phyloP scores from a whole-genome alignment of 169 alveolate species.

The Plasmodium reichenowi region DNA sequence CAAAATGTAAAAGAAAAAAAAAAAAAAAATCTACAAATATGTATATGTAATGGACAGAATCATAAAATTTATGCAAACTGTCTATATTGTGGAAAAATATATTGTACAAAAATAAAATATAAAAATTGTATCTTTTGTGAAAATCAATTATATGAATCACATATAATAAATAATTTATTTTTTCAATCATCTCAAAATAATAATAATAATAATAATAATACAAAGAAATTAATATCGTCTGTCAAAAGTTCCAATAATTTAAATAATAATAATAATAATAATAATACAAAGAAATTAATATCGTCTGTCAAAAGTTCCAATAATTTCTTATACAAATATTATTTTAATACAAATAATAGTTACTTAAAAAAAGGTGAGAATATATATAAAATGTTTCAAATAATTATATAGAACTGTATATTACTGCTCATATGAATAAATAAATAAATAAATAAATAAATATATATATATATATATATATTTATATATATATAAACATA shows the following conservation, averaged over 20 bases:
- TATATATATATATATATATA: not conserved
- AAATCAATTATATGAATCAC: constrained; percentile 18
- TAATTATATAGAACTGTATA: too few species aligned
- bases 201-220: constrained; percentile 2
- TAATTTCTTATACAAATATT: constrained; percentile 26
- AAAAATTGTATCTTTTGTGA: constrained; percentile 54
- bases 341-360: constrained; percentile 33
- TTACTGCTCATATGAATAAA: not conserved
- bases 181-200: not conserved
- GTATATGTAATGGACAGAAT: constrained; percentile 46
- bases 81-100: constrained; percentile 56
- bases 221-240: constrained; percentile 6
- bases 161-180: constrained; percentile 14
- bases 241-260: constrained; percentile 31
- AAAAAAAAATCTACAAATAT: constrained; percentile 44
- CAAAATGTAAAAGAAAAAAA: constrained; percentile 8
- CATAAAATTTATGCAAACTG: constrained; percentile 67
- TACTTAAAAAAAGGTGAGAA: constrained; percentile 41
- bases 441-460: not conserved
- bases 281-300: constrained; percentile 6
- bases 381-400: not conserved
- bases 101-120: constrained; percentile 62
- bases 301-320: constrained; percentile 21
- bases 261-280: constrained; percentile 10
- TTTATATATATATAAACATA: not conserved